Evolutionary conservation across 345 rosid genomes (phyloP), one percentile per base, ranked within the genome.

Genomic region (Eucalyptus erythrocorys): DNA sequence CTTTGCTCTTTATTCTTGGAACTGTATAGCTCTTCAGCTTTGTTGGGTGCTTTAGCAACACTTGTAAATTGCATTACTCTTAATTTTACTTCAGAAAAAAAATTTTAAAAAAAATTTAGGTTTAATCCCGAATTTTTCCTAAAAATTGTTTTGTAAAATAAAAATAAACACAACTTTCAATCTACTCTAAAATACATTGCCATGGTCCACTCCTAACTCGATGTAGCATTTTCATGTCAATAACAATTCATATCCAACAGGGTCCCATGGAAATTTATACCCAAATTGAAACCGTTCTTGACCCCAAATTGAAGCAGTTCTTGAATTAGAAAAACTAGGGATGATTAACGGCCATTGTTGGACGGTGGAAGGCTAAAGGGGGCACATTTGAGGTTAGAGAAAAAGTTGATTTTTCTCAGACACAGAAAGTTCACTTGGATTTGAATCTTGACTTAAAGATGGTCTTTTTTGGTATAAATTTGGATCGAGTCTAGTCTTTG

Each of bases 371-470:
- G 61, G 27, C 30, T 4, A 55, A 2, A 4, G 13, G 13, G 3
- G 61, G 13, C 61, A 21, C 61, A 4, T 55, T 55, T 21, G 10
- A 5, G 3, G 0, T 55, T 55, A 55, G 0, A 10, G 61, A 22
- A 55, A 24, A 55, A 55, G 6, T 55, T 55, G 13, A 55, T 24
- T 24, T 55, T 22, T 55, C 3, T 55, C 61, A 55, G 61, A 22
- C 30, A 24, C 8, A 55, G 30, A 55, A 10, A 55, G 3, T 55
- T 55, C 3, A 24, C 30, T 55, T 24, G 61, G 30, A 55, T 24
- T 55, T 55, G 27, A 24, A 24, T 22, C 30, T 55, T 55, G 6
- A 55, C 30, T 4, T 55, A 2, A 55, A 10, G 61, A 24, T 51
- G 13, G 61, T 4, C 3, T 55, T 24, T 53, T 55, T 55, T 1